These are phyloP conservation scores for Penicillium sumatraense DNA, from an alignment of 2,329 filamentous ascomycete species.

Conservation along the genomic window DNA sequence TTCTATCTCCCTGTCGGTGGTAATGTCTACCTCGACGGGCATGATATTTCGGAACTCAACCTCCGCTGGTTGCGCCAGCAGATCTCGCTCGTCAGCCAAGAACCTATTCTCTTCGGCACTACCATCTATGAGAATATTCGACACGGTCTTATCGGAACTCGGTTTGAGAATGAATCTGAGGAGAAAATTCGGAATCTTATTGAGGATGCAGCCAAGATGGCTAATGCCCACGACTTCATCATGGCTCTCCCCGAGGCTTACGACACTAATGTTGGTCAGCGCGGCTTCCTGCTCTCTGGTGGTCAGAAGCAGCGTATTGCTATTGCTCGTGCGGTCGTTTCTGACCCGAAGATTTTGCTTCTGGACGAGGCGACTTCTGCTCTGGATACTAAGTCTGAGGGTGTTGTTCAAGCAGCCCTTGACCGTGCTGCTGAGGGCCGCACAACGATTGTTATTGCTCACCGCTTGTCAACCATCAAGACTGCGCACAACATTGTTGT, in stretches of 20 bases:
- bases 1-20: conserved; percentile 92
- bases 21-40: conserved; percentile 77
- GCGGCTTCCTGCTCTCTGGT: conserved; percentile 88
- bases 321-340: conserved; percentile 88
- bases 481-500: conserved; percentile 96
- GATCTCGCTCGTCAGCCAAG: conserved; percentile 89
- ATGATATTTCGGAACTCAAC: conserved; percentile 80
- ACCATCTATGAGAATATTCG: conserved; percentile 89
- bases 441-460: conserved; percentile 95
- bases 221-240: conserved; percentile 95
- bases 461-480: conserved; percentile 91
- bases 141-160: conserved; percentile 87
- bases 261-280: conserved; percentile 92
- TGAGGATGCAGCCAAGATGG: conserved; percentile 80
- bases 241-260: conserved; percentile 81
- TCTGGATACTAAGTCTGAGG: conserved; percentile 92
- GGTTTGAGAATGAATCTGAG: conserved; percentile 68
- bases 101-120: conserved; percentile 86
- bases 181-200: conserved; percentile 74
- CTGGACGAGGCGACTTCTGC: conserved; percentile 95
- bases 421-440: conserved; percentile 83
- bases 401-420: conserved; percentile 88
- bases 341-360: conserved; percentile 87
- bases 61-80: conserved; percentile 90
- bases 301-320: conserved; percentile 97